Percentiles rank a stretch among this genome's conserved stretches.
Evolutionary conservation across 2,329 filamentous ascomycete genomes (phyloP).

Genomic region (Massarina eburnea): DNA sequence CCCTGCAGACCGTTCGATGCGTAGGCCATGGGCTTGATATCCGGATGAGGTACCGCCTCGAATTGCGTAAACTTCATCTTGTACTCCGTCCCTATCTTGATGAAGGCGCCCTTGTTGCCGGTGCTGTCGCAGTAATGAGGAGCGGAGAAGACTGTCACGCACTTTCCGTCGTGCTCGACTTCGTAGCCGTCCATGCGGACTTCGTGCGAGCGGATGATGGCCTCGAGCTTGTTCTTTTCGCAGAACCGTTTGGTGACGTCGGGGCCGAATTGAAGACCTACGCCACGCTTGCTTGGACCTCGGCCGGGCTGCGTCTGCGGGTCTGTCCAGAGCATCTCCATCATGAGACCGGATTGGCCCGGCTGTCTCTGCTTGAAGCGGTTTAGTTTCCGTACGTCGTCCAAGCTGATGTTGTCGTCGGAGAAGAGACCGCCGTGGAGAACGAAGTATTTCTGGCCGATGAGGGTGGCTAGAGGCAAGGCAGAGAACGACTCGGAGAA

Average conservation of each 20-base stretch:
- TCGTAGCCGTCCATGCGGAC: constrained; percentile 99
- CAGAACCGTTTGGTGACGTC: constrained; percentile 97
- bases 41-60: constrained; percentile 92
- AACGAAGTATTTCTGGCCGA: constrained; percentile 87
- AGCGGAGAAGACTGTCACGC: constrained; percentile 98
- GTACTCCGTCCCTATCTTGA: constrained; percentile 90
- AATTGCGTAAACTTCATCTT: constrained; percentile 93
- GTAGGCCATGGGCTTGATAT: constrained; percentile 93
- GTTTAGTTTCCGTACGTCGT: constrained; percentile 92
- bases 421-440: constrained; percentile 96
- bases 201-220: constrained; percentile 95
- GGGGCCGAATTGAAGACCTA: constrained; percentile 94
- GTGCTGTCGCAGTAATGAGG: constrained; percentile 97
- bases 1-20: constrained; percentile 78
- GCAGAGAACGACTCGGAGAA: constrained; percentile 99
- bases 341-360: constrained; percentile 93
- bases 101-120: constrained; percentile 97
- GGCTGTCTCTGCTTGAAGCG: constrained; percentile 89
- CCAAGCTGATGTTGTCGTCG: constrained; percentile 85
- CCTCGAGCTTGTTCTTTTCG: constrained; percentile 90
- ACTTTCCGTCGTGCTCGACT: constrained; percentile 91
- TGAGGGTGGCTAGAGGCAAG: constrained; percentile 84
- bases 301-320: constrained; percentile 83
- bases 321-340: constrained; percentile 99
- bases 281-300: constrained; percentile 93